Conservation (phyloP, 2,329 filamentous ascomycete species). For the Colletotrichum tanaceti region DNA sequence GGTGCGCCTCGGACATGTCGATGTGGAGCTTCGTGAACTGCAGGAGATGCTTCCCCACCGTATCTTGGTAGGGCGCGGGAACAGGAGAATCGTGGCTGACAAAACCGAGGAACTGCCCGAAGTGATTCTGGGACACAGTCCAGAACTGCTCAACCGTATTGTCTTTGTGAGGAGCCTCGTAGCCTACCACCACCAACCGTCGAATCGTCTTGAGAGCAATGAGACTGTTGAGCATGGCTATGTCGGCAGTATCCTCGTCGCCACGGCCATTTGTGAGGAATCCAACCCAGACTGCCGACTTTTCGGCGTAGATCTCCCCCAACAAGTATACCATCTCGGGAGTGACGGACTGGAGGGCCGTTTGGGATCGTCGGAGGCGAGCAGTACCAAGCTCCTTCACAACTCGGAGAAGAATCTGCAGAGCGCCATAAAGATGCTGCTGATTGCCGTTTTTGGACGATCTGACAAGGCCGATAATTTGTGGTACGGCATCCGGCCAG, state of each 20-base stretch:
- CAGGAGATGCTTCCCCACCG: slow-evolving; percentile 86
- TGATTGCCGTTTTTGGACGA: slow-evolving; percentile 67
- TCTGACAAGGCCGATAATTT: slow-evolving; percentile 74
- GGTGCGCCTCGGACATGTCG: slow-evolving; percentile 82
- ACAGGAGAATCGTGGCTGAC: slow-evolving; percentile 67
- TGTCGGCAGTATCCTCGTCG: slow-evolving; percentile 68
- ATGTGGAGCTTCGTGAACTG: slow-evolving; percentile 94
- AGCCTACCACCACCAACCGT: slow-evolving; percentile 82
- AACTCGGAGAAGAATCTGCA: slow-evolving; percentile 84
- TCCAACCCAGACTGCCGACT: slow-evolving; percentile 75
- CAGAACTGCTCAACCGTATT: slow-evolving; percentile 83
- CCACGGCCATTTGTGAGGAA: slow-evolving; percentile 69
- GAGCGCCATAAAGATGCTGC: slow-evolving; percentile 75
- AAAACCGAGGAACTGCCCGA: slow-evolving; percentile 78
- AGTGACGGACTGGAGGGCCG: slow-evolving; percentile 79
- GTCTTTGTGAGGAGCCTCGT: slow-evolving; percentile 84
- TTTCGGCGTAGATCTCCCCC: slow-evolving; percentile 80
- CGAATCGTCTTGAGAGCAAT: slow-evolving; percentile 83
- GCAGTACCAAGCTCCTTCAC: slow-evolving; percentile 92
- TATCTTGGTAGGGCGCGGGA: slow-evolving; percentile 64
- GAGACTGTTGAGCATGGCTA: slow-evolving; percentile 81
- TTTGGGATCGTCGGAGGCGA: slow-evolving; percentile 78
- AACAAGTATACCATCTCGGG: slow-evolving; percentile 88
- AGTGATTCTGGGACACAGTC: slow-evolving; percentile 80
- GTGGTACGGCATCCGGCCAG: slow-evolving; percentile 76